Evolutionary conservation across 2,329 filamentous ascomycete genomes (phyloP), one percentile per base, ranked within the genome.

Genomic region (Talaromyces sp.): DNA sequence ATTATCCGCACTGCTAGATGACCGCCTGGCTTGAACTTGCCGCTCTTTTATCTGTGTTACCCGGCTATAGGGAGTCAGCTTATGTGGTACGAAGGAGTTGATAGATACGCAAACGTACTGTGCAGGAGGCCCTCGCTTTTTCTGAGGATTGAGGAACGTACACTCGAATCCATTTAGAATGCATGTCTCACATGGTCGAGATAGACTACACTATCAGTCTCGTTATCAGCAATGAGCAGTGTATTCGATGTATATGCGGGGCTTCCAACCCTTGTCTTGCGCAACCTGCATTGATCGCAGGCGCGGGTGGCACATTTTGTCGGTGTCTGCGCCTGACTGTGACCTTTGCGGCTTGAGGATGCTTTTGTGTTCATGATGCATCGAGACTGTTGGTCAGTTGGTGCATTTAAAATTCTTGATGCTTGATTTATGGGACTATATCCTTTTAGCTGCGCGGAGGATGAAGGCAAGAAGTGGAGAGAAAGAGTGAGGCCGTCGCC

Each of bases 271-370:
- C 73, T 80, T 71, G 72, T 76, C 69, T 75, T 78, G 66, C 74
- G 73, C 39, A 77, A 70, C 64, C 77, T 79, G 73, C 78, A 80
- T 63, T 79, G 76, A 66, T 80, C 78, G 66, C 78, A 80, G 1
- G 78, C 78, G n/a, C 78, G 68, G 11, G 63, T 58, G 54, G 43
- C 43, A 45, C 62, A 64, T 59, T 52, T 64, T 49, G 62, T 16
- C 22, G 47, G 14, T 27, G 47, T 50, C 47, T 50, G 47, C 11
- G 11, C 45, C 22, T 14, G 45, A 27, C 45, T 49, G 13, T 27
- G 45, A 24, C 47, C 22, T 7, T 27, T 50, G 22, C 47, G 47
- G 16, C 47, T 50, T 14, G 47, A 50, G 13, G 13, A 50, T 50
- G 13, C 14, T 50, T 50, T 50, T 50, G 47, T 50, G 24, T 10